Evolutionary conservation across 306 rosid genomes (phyloP).

Genomic region (Malus sylvestris): DNA sequence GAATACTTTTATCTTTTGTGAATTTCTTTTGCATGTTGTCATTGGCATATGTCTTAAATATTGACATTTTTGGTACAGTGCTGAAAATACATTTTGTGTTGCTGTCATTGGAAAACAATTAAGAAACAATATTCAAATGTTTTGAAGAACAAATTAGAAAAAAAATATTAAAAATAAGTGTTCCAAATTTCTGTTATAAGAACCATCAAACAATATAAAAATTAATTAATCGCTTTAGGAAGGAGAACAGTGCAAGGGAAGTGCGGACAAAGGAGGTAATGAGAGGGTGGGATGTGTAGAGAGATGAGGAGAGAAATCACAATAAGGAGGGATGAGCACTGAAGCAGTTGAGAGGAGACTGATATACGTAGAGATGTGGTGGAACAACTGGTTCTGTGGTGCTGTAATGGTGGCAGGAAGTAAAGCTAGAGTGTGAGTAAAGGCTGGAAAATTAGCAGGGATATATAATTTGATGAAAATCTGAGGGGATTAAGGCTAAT

Average conservation of each 20-base stretch:
- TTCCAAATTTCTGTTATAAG: neutral
- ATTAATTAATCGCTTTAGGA: too few relatives aligned
- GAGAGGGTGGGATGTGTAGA: too few relatives aligned
- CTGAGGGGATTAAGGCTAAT: neutral
- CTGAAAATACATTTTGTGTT: neutral
- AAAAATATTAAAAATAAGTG: neutral
- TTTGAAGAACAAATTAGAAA: neutral
- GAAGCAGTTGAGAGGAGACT: neutral
- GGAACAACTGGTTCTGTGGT: neutral
- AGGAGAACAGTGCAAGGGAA: too few relatives aligned
- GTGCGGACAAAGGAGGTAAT: too few relatives aligned
- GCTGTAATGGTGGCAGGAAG: neutral
- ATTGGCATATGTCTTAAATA: neutral
- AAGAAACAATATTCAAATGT: neutral
- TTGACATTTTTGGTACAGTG: neutral
- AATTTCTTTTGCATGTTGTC: neutral
- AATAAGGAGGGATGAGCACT: neutral
- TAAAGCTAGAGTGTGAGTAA: neutral
- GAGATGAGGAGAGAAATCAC: too few relatives aligned
- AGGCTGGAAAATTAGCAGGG: too few relatives aligned
- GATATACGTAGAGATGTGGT: neutral
- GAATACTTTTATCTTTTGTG: neutral
- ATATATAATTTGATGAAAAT: neutral
- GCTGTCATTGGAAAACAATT: neutral
- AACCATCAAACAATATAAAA: neutral